These are phyloP conservation scores for Eucalyptus caleyi DNA, from an alignment of 345 rosid species.

Conservation along the genomic window DNA sequence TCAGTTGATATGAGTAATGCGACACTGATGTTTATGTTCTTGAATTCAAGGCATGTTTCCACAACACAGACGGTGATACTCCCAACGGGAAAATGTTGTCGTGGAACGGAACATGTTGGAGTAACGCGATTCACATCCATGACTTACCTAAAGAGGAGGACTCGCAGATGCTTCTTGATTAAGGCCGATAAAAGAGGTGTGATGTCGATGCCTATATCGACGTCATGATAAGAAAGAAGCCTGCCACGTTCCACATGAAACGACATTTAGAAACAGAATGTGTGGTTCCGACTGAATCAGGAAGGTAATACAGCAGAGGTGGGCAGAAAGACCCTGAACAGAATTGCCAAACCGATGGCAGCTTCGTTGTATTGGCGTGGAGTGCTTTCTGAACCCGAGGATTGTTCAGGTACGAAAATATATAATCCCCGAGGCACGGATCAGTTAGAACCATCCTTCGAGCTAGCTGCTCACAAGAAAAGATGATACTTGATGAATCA, in stretches of 20 bases:
- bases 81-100: background rate
- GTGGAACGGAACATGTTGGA: background rate
- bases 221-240: background rate
- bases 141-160: background rate
- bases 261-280: background rate
- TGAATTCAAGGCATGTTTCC: background rate
- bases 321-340: background rate
- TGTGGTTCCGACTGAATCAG: background rate
- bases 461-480: background rate
- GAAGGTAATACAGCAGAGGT: background rate
- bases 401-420: slow-evolving; percentile 7
- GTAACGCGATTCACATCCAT: background rate
- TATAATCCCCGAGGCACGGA: slow-evolving; percentile 9
- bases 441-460: background rate
- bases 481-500: background rate
- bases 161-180: background rate
- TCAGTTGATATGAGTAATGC: background rate
- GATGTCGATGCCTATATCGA: background rate
- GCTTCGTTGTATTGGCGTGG: background rate
- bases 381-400: background rate
- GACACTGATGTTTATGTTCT: background rate
- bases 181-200: background rate
- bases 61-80: background rate
- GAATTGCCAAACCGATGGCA: background rate
- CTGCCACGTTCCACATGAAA: background rate